A percentile compares a stretch with the other conserved stretches of the same genome.
Conservation (phyloP, 225 moss, liverwort and hornwort species). For the Pseudoscleropodium purum region DNA sequence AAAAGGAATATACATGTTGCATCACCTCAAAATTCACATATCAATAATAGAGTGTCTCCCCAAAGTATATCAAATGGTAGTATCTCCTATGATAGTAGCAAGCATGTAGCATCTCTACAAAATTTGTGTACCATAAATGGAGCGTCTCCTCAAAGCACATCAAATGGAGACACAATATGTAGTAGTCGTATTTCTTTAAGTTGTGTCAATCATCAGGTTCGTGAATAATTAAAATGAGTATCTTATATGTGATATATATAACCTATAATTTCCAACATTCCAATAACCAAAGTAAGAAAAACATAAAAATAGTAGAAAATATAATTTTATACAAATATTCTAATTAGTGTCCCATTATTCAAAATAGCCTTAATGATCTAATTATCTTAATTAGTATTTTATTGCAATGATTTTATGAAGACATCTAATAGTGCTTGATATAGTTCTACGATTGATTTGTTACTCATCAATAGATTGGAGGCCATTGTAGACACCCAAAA, state of each 20-base stretch:
- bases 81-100: background rate
- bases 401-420: background rate
- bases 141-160: background rate
- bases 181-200: background rate
- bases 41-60: background rate
- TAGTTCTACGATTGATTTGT: background rate
- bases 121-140: background rate
- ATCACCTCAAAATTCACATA: background rate
- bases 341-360: background rate
- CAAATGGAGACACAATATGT: background rate
- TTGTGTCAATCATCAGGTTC: background rate
- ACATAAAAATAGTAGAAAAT: background rate
- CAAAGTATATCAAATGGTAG: background rate
- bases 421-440: background rate
- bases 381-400: background rate
- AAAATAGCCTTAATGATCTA: background rate
- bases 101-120: background rate
- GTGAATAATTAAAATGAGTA: background rate
- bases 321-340: background rate
- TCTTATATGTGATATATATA: too few species aligned
- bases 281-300: background rate
- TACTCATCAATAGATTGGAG: background rate
- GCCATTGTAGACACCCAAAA: conserved; percentile 1
- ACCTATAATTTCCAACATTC: background rate
- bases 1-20: background rate